Evolutionary conservation across 352 stramenopile species (phyloP), one percentile per base, ranked within the genome.

Genomic region (Thraustochytrium striatum): DNA sequence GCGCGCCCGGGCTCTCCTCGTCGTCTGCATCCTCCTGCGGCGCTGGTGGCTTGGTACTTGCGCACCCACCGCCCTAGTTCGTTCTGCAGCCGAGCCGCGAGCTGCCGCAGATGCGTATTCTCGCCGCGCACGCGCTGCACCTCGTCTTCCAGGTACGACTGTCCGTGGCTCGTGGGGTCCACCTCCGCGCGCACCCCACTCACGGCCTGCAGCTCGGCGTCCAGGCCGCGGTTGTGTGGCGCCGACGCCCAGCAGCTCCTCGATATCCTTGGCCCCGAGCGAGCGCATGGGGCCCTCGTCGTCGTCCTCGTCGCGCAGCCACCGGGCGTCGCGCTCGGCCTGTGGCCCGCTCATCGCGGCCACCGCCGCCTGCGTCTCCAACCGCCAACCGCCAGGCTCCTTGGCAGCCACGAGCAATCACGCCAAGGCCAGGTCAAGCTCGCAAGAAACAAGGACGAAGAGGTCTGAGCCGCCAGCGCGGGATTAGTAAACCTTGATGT

Each of bases 81-180:
- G 65, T 5, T 43, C 47, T 75, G 32, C 1, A 75, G 50, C 13
- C 65, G 44, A 11, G 44, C 65, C 2, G 65, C 65, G 25, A 55
- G 52, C 25, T 30, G 5, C 33, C 65, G 65, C 9, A 75, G 32
- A 28, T 75, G 65, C 39, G 39, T 43, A 28, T 75, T 75, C 52
- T 75, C 65, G 50, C 41, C 50, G 13, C 50, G 65, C 11, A 75
- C 28, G 9, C 65, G 65, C 9, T 75, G 65, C 9, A 75, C 52
- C 50, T 75, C 65, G 25, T 75, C 65, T 28, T 75, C 65, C 25
- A 75, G 28, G 39, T 62, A 75, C 43, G 50, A 8, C 3, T 75
- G 32, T 19, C 19, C 32, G 5, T 13, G 5, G 53, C 5, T 5
- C 53, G 53, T 7, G 21, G 65, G 11, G 43, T 16, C 19, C 9